Evolutionary conservation across 208 protist species (phyloP), one percentile per base, ranked within the genome.

Genomic region (Trypanosoma vivax): DNA sequence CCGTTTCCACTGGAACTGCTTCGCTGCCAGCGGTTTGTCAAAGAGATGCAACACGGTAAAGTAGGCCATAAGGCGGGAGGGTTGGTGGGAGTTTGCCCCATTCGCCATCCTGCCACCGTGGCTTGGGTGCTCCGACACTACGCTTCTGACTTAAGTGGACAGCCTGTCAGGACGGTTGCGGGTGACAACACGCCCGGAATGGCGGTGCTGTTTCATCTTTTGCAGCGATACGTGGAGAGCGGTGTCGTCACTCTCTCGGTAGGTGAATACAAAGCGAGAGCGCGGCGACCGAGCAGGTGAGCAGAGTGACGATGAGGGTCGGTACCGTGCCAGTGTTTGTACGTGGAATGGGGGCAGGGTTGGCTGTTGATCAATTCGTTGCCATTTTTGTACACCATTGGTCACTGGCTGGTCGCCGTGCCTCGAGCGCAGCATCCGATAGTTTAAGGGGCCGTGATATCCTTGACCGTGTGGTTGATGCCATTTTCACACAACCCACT

Each of bases 1-100:
- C 60, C 60, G 2, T 34, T 66, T 10, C 6, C 31, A n/a, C 30
- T 66, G 35, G 60, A 66, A 23, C 40, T 66, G 60, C 23, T 14
- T 14, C 40, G 35, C 2, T 58, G 33, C 29, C 50, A 51, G 42
- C 24, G 34, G 10, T 59, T 53, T 40, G 18, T 35, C 2, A 56
- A 66, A 19, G 29, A 10, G n/a, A 5, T 66, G 4, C 24, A 47
- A 21, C 18, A 46, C 18, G 14, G 24, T 23, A 43, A 52, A 21
- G 11, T 9, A 37, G 18, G 4, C 7, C 2, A 30, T 27, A 33
- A 45, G 18, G 14, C 3, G 46, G 19, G 14, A 38, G 38, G 27
- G 38, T 51, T 25, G 19, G 21, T 18, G 18, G 16, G 18, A 16
- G 18, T 4, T 0, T 57, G 47, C 29, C 39, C 23, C 18, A 14